Conservation (phyloP, 176 grass and related monocot genomes). For the Eleusine indica region DNA sequence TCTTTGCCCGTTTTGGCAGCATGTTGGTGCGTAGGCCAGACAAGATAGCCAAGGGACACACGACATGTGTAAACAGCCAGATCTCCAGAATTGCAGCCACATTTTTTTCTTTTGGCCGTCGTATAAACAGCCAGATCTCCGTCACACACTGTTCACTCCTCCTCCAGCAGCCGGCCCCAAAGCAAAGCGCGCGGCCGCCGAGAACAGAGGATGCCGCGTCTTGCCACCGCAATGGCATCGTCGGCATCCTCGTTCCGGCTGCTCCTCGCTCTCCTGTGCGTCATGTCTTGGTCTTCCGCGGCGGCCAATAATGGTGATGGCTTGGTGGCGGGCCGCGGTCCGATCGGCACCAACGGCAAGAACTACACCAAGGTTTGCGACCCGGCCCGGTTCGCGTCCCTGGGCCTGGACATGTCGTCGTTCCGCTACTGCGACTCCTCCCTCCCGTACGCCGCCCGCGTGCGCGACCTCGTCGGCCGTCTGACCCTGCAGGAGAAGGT, state of each 20-base stretch:
- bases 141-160: neutral
- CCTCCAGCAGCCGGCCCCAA: neutral
- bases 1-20: neutral
- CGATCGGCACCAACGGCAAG: slow-evolving; percentile 55
- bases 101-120: neutral
- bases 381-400: slow-evolving; percentile 36
- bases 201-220: slow-evolving; percentile 26
- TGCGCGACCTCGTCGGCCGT: slow-evolving; percentile 47
- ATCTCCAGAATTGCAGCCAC: slow-evolving; percentile 1
- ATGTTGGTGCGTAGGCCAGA: neutral
- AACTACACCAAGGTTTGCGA: slow-evolving; percentile 71
- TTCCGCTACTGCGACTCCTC: slow-evolving; percentile 59
- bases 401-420: slow-evolving; percentile 33
- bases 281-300: slow-evolving; percentile 1
- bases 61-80: neutral
- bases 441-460: slow-evolving; percentile 45
- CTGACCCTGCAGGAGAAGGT: slow-evolving; percentile 61
- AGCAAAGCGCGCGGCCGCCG: neutral
- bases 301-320: neutral
- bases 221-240: slow-evolving; percentile 51
- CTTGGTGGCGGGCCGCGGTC: slow-evolving; percentile 35
- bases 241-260: slow-evolving; percentile 52
- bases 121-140: neutral
- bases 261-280: slow-evolving; percentile 29
- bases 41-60: neutral